Evolutionary conservation across 1,284 basidiomycete species (phyloP).

Genomic region (Fereydounia khargensis): DNA sequence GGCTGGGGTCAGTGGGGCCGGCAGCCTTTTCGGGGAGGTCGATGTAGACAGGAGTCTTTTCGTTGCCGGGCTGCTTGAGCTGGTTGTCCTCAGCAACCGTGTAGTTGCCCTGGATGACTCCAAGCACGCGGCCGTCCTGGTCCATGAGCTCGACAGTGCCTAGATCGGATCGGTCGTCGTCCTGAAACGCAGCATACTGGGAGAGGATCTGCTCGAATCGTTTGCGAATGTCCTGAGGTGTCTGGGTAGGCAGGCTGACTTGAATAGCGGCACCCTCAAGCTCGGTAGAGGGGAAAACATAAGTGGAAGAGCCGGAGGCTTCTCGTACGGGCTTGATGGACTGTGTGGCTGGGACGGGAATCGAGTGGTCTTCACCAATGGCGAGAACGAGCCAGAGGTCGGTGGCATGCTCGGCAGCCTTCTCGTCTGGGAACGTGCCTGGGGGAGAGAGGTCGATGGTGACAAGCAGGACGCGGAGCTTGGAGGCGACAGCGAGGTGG

Average conservation of each 20-base stretch:
- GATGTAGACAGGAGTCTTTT: slow-evolving; percentile 43
- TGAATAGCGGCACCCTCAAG: slow-evolving; percentile 35
- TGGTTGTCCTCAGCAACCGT: slow-evolving; percentile 20
- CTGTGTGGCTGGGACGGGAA: slow-evolving; percentile 32
- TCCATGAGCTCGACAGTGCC: slow-evolving; percentile 42
- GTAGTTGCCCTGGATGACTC: slow-evolving; percentile 28
- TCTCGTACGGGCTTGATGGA: slow-evolving; percentile 19
- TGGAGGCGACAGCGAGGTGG: slow-evolving; percentile 15
- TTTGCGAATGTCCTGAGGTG: slow-evolving; percentile 3
- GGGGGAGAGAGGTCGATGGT: slow-evolving; percentile 19
- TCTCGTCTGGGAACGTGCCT: neutral
- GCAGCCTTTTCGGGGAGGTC: slow-evolving; percentile 23
- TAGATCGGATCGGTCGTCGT: slow-evolving; percentile 20
- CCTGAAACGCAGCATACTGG: slow-evolving; percentile 39
- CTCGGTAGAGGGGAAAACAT: slow-evolving; percentile 33
- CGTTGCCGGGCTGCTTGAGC: slow-evolving; percentile 29
- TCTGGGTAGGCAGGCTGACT: slow-evolving; percentile 14
- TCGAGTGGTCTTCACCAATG: slow-evolving; percentile 25
- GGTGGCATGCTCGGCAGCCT: slow-evolving; percentile 14
- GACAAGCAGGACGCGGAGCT: slow-evolving; percentile 25
- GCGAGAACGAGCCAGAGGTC: slow-evolving; percentile 40
- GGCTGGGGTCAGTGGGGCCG: slow-evolving; percentile 3
- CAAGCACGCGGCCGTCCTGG: slow-evolving; percentile 38
- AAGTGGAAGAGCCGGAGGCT: slow-evolving; percentile 6
- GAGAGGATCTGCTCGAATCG: slow-evolving; percentile 40